Base-by-base conservation (phyloP, 495 filamentous ascomycete genomes). In the Choiromyces venosus region DNA sequence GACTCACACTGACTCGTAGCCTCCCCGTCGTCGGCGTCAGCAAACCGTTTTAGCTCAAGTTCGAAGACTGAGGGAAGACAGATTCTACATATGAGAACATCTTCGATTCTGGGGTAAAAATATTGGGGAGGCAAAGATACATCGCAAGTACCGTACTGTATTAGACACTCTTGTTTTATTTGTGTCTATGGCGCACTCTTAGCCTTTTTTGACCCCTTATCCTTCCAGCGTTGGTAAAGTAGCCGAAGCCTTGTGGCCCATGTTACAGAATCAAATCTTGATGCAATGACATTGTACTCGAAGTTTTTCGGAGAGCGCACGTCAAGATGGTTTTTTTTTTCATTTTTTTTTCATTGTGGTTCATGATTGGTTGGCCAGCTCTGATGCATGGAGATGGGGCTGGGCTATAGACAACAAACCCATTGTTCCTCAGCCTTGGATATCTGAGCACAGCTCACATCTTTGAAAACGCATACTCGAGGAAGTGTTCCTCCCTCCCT, bases 391-490 rank as follows among this genome's bases (percentile, higher is more conserved):
- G 9, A 44, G 9, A 44, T 25, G 52, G 52, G 52, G 52, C 52
- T 33, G 52, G 16, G 52, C 25, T n/a, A n/a, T n/a, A 29, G 6
- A 5, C 18, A 52, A 52, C 21, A 25, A 29, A 5, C n/a, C n/a
- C n/a, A 29, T 61, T 61, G 52, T 61, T 56, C 9, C 18, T 21
- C 42, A 46, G 42, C 42, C 42, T 46, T 46, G 19, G 1, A 8
- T 7, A 5, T 4, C 21, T 6, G 0, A 44, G 40, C 19, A n/a
- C 42, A 46, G 19, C 42, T 6, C 4, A 9, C n/a, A n/a, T n/a
- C n/a, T n/a, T 46, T 46, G 44, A 61, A 61, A 61, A 61, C 52
- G 25, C 52, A 61, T n/a, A n/a, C n/a, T n/a, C n/a, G n/a, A n/a
- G n/a, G n/a, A n/a, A n/a, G n/a, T n/a, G n/a, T n/a, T n/a, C n/a